These are phyloP conservation scores for Pilasporangium apinafurcum DNA, from an alignment of 352 stramenopile species.

Conservation along the genomic window DNA sequence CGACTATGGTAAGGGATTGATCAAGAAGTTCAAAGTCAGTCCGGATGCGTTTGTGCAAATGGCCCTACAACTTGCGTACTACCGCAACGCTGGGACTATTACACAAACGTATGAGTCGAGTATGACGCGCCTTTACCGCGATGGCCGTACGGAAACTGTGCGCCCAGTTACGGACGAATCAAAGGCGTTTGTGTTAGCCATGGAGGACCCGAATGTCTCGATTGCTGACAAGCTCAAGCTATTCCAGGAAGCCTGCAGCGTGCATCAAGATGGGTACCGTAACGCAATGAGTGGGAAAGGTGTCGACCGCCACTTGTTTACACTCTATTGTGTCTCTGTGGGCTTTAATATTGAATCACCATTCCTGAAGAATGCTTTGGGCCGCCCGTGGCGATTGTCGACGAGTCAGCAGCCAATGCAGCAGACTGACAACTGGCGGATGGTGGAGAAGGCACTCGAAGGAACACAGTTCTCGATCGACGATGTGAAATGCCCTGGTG, in stretches of 20 bases:
- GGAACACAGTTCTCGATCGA: slow-evolving; percentile 48
- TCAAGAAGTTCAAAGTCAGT: slow-evolving; percentile 91
- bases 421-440: slow-evolving; percentile 79
- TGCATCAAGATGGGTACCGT: slow-evolving; percentile 91
- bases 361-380: slow-evolving; percentile 86
- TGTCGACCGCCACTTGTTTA: slow-evolving; percentile 95
- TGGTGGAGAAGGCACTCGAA: slow-evolving; percentile 58
- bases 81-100: slow-evolving; percentile 88
- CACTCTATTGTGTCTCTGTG: slow-evolving; percentile 88
- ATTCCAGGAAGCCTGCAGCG: slow-evolving; percentile 79
- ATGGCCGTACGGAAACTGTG: slow-evolving; percentile 94
- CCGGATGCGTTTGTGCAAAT: slow-evolving; percentile 97
- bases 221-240: slow-evolving; percentile 77
- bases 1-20: slow-evolving; percentile 84
- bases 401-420: slow-evolving; percentile 89
- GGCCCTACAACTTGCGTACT: slow-evolving; percentile 95
- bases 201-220: slow-evolving; percentile 65
- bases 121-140: slow-evolving; percentile 93
- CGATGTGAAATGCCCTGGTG: slow-evolving; percentile 66
- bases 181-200: slow-evolving; percentile 87
- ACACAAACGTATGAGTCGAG: slow-evolving; percentile 97
- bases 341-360: slow-evolving; percentile 81
- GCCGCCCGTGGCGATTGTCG: slow-evolving; percentile 80
- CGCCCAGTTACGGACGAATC: slow-evolving; percentile 87
- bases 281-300: slow-evolving; percentile 88